A percentile compares a stretch with the other conserved stretches of the same genome.
Evolutionary conservation across 1,139 yeast genomes (phyloP).

Genomic region (Saccharomyces uvarum): DNA sequence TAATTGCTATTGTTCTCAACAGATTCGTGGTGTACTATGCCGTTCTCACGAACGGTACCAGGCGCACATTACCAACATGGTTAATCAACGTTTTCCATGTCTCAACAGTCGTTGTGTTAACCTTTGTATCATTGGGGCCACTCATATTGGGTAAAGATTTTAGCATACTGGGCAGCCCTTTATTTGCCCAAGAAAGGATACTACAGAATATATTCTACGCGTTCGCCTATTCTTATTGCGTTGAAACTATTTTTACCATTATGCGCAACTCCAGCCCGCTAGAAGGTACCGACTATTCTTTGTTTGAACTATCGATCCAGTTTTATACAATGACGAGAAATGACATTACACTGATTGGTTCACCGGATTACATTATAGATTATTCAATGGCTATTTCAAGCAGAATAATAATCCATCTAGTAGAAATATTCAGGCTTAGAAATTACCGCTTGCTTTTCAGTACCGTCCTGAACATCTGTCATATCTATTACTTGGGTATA

Average conservation of each 20-base stretch:
- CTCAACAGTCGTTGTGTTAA: constrained; percentile 10
- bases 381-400: constrained; percentile 21
- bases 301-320: constrained; percentile 25
- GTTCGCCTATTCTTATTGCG: constrained; percentile 23
- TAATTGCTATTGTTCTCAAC: constrained; percentile 20
- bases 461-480: constrained; percentile 17
- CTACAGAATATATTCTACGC: constrained; percentile 1
- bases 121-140: constrained; percentile 5
- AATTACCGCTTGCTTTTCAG: constrained; percentile 19
- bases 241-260: constrained; percentile 24
- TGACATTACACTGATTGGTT: constrained; percentile 3
- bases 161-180: constrained; percentile 7
- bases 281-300: constrained; percentile 25
- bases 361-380: constrained; percentile 16
- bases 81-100: constrained; percentile 11
- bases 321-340: constrained; percentile 16
- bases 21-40: constrained; percentile 16
- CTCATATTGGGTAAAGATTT: neutral
- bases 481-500: constrained; percentile 13
- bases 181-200: neutral
- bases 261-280: constrained; percentile 21
- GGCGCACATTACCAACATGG: constrained; percentile 11
- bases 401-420: constrained; percentile 23
- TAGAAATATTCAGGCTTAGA: constrained; percentile 21
- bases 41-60: constrained; percentile 9